Evolutionary conservation across 257 asterid genomes (phyloP), one percentile per base, ranked within the genome.

Genomic region (Buddleja alternifolia): DNA sequence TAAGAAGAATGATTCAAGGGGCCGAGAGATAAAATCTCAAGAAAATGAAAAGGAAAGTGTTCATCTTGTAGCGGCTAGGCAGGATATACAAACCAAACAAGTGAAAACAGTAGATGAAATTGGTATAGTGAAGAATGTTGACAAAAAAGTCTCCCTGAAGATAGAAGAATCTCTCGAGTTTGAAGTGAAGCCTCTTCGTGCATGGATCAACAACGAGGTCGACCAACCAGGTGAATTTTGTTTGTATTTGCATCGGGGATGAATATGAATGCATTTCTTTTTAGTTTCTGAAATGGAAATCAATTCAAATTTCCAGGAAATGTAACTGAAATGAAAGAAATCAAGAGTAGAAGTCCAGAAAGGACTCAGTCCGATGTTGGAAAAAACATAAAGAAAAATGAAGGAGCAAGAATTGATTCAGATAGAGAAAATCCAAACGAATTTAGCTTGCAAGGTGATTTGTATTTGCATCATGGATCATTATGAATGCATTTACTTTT

Each of bases 161-260:
- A 52, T 23, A 1, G 61, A 60, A 58, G 74, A 73, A 53, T 42
- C 71, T 66, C 45, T 32, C 16, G 66, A 68, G 61, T 55, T 69
- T 12, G 57, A 59, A 47, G 42, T 14, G 46, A 75, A 57, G 71
- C 57, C 71, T 42, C 44, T 65, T 52, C 53, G 42, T 60, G 74
- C 34, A 39, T 50, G 66, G 58, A 59, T 80, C 36, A 25, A 46
- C 46, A 71, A 63, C 15, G 77, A 69, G 44, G 65, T 45, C 6
- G 57, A 75, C 21, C 77, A 44, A 66, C 40, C 54, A 80, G 90
- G 90, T 86, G 74, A 69, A 17, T 32, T 1, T 32, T 69, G 8
- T 39, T 48, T 48, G 21, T 29, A 25, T 15, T 29, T 40, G 47
- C 25, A 32, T 51, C 16, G n/a, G 55, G 12, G 46, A 10, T 46